Conservation (phyloP, 805 yeast genomes). For the Scheffersomyces lignosus region DNA sequence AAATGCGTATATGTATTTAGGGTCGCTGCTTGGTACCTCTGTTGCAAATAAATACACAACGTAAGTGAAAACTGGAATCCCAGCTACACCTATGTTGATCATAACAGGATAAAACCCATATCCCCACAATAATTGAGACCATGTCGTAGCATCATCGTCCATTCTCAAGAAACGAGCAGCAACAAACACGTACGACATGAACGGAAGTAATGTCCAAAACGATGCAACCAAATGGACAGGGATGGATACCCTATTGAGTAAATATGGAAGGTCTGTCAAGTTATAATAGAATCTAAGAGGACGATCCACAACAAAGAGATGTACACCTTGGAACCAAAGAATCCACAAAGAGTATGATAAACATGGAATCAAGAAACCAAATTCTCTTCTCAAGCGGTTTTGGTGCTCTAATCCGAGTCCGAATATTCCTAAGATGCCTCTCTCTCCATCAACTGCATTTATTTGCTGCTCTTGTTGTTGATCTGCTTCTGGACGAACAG, state of each 20-base stretch:
- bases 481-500: background rate
- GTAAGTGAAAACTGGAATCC: background rate
- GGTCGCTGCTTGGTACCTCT: background rate
- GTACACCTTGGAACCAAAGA: conserved; percentile 19
- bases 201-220: conserved; percentile 21
- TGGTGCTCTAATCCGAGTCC: background rate
- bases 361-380: background rate
- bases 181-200: conserved; percentile 1
- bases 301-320: conserved; percentile 19
- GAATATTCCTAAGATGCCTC: too few species aligned
- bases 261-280: background rate
- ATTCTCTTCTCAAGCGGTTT: background rate
- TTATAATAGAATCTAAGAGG: conserved; percentile 11
- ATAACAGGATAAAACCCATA: conserved; percentile 11
- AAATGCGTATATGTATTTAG: background rate
- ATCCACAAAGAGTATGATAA: conserved; percentile 12
- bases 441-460: conserved; percentile 1
- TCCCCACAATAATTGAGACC: conserved; percentile 4
- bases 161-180: background rate
- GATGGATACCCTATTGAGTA: background rate
- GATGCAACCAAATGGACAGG: conserved; percentile 16
- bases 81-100: conserved; percentile 8
- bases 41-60: too few species aligned
- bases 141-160: conserved; percentile 1
- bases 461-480: background rate